Conservation (phyloP, 2,329 filamentous ascomycete genomes). For the Macroventuria anomochaeta region DNA sequence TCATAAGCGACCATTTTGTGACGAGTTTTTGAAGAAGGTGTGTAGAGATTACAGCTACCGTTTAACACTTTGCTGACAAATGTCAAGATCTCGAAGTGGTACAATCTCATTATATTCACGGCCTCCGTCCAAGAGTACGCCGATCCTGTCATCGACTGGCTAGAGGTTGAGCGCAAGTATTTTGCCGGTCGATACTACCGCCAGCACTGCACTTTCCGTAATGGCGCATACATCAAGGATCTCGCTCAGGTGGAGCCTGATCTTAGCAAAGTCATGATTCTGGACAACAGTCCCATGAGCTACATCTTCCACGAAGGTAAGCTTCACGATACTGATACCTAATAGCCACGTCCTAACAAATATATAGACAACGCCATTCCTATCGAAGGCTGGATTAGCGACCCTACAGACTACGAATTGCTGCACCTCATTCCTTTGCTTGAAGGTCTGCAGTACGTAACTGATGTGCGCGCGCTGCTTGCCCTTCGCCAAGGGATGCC, state of each 20-base stretch:
- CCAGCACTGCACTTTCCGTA: conserved; percentile 94
- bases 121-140: conserved; percentile 98
- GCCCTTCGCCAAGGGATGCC: conserved; percentile 85
- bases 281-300: conserved; percentile 97
- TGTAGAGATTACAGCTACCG: too few relatives aligned
- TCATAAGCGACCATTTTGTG: conserved; percentile 95
- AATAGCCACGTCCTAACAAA: not conserved
- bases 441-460: conserved; percentile 94
- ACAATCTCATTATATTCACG: conserved; percentile 95
- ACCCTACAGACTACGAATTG: conserved; percentile 95
- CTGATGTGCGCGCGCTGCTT: conserved; percentile 89
- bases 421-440: conserved; percentile 90
- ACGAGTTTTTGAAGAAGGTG: conserved; percentile 90
- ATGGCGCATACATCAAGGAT: conserved; percentile 98
- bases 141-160: conserved; percentile 97
- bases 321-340: conserved; percentile 26
- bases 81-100: conserved; percentile 87
- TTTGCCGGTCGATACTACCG: conserved; percentile 94
- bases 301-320: conserved; percentile 98
- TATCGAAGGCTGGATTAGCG: conserved; percentile 98
- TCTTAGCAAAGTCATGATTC: conserved; percentile 96
- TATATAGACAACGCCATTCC: conserved; percentile 92
- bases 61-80: conserved; percentile 33
- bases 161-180: conserved; percentile 95
- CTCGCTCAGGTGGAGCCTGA: conserved; percentile 95